A percentile compares a stretch with the other conserved stretches of the same genome.
phyloP scores from a whole-genome alignment of 768 basidiomycete species.

The Holtermanniella nyarrowii region DNA sequence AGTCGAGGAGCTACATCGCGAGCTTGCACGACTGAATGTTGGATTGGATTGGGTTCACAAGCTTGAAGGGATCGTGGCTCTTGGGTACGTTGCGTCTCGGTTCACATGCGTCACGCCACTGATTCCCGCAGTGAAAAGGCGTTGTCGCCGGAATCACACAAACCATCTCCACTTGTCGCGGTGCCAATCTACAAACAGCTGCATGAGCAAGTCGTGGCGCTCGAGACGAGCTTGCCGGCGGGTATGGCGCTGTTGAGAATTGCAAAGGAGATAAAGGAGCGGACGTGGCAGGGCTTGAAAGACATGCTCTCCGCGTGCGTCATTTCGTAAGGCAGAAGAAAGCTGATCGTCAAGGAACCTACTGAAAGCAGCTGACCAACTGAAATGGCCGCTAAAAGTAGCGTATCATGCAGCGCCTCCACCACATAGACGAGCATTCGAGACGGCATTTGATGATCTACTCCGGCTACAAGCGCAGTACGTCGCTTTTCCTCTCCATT shows the following conservation, averaged over 20 bases:
- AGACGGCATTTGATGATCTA: conserved; percentile 64
- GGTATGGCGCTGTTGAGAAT: conserved; percentile 55
- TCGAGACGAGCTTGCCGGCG: conserved; percentile 44
- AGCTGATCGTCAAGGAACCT: conserved; percentile 49
- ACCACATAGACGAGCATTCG: conserved; percentile 57
- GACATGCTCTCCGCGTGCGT: conserved; percentile 54
- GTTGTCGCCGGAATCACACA: conserved; percentile 41
- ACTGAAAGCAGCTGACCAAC: conserved; percentile 54
- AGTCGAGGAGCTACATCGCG: conserved; percentile 66
- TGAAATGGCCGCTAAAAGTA: conserved; percentile 76
- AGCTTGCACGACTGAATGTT: conserved; percentile 63
- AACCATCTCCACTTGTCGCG: conserved; percentile 38
- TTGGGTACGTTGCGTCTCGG: conserved; percentile 51
- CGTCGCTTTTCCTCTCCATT: conserved; percentile 34
- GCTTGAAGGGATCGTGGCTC: conserved; percentile 56
- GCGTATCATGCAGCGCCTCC: conserved; percentile 51
- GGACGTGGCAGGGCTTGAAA: conserved; percentile 71
- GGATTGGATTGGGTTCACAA: conserved; percentile 67
- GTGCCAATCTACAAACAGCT: conserved; percentile 54
- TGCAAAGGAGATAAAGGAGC: conserved; percentile 53
- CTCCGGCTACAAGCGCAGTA: conserved; percentile 69
- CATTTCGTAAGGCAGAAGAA: not conserved
- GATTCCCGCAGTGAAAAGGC: conserved; percentile 51
- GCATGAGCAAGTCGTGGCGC: conserved; percentile 50
- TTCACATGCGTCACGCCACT: not conserved